Base-by-base conservation (phyloP, 768 basidiomycete species). In the Grammothele lineata region DNA sequence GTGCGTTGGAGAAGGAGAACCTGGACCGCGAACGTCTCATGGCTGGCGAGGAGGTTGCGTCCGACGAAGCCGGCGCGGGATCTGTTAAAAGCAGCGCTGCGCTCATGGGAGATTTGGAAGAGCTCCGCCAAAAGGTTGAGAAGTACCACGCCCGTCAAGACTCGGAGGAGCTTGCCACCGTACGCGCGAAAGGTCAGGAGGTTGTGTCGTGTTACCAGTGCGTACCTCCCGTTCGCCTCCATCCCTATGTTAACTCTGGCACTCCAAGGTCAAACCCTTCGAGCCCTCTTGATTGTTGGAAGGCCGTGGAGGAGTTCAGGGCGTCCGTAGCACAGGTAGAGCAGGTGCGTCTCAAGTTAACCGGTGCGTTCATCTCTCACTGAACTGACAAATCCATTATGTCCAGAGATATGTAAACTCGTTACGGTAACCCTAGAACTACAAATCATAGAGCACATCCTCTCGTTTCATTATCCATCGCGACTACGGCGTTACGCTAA, bases 1-100 rank as follows among this genome's bases (percentile, higher is more conserved):
- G 63, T 25, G 88, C 87, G 1, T 71, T 94, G 39, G 87, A 93
- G 71, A 85, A 83, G 69, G 91, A 93, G 70, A 94, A 93, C 66
- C 64, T 93, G 41, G 87, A 92, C 64, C 75, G 77, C 47, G 90
- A 92, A 66, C 74, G 71, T 55, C 63, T 66, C 22, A 73, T 76
- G 71, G 72, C 73, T 14, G 77, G 74, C 23, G 55, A 50, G 15
- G 62, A 61, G 46, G 51, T 38, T 26, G 58, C 47, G 32, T 62
- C 62, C 24, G 65, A 69, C 42, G 70, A 66, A 18, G 62, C 64
- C 18, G 60, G 69, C 37, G 57, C 67, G 24, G 71, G 67, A 18
- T 62, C 70, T 23, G 59, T 81, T 36, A 80, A 73, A 60, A 82
- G 76, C 55, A 85, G 81, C 48, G 71, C 78, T 6, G 71, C 74